Conservation (phyloP, 2,329 filamentous ascomycete species). For the Cladosporium colombiae region DNA sequence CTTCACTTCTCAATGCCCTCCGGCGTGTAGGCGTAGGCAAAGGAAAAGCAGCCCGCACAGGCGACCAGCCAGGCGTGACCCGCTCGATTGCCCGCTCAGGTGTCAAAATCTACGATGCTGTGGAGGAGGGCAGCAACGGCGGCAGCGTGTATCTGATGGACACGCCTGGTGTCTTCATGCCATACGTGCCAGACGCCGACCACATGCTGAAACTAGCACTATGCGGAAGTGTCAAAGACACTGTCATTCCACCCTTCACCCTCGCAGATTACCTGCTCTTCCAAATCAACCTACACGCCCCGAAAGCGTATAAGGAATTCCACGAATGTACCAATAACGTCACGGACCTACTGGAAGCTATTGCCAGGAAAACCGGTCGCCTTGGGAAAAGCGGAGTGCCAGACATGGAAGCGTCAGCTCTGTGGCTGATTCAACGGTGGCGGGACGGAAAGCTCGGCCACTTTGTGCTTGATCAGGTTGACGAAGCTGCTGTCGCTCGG, state of each 20-base stretch:
- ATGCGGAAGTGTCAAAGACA: constrained; percentile 87
- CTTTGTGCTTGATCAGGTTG: constrained; percentile 78
- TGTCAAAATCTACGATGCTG: constrained; percentile 73
- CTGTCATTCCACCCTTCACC: constrained; percentile 73
- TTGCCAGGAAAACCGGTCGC: constrained; percentile 74
- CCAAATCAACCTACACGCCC: constrained; percentile 70
- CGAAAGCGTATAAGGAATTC: constrained; percentile 63
- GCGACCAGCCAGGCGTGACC: constrained; percentile 85
- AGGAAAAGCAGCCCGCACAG: constrained; percentile 76
- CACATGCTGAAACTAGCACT: constrained; percentile 95
- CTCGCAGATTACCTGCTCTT: constrained; percentile 90
- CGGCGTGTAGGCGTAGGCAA: constrained; percentile 66
- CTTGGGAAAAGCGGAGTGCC: constrained; percentile 71
- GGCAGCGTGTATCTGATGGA: constrained; percentile 81
- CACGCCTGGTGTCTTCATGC: constrained; percentile 93
- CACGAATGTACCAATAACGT: constrained; percentile 80
- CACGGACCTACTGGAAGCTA: constrained; percentile 66
- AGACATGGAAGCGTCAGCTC: constrained; percentile 70
- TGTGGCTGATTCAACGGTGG: constrained; percentile 82
- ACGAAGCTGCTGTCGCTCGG: constrained; percentile 59
- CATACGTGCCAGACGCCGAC: constrained; percentile 80
- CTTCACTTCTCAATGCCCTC: constrained; percentile 85
- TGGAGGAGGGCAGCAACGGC: constrained; percentile 51
- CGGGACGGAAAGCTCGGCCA: constrained; percentile 71
- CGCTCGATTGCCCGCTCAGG: constrained; percentile 73